phyloP scores from a whole-genome alignment of 1,139 yeast genomes.

The Candida sanyaensis region DNA sequence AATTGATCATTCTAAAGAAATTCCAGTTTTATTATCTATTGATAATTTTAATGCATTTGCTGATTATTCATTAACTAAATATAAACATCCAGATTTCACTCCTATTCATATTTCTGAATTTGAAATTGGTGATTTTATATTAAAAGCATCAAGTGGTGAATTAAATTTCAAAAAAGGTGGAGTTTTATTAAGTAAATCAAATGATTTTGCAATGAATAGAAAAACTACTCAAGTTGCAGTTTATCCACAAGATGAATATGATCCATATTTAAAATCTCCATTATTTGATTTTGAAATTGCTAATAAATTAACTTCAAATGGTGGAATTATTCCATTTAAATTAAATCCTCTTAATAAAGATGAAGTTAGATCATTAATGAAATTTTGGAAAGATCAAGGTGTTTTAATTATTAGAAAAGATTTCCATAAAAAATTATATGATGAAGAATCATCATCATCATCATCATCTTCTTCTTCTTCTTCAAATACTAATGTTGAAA shows the following conservation, averaged over 20 bases:
- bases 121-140: constrained; percentile 64
- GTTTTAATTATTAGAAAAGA: constrained; percentile 47
- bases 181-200: constrained; percentile 62
- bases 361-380: constrained; percentile 56
- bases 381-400: constrained; percentile 56
- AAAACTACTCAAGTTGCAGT: constrained; percentile 64
- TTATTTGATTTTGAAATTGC: constrained; percentile 61
- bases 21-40: constrained; percentile 69
- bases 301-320: constrained; percentile 42
- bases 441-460: neutral
- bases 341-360: constrained; percentile 54
- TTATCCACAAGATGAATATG: constrained; percentile 48
- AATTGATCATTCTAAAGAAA: constrained; percentile 39
- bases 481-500: constrained; percentile 9
- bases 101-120: constrained; percentile 64
- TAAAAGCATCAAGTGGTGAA: constrained; percentile 60
- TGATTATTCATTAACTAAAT: constrained; percentile 56
- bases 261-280: constrained; percentile 54
- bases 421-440: constrained; percentile 37
- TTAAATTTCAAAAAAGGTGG: constrained; percentile 59
- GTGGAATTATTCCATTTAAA: constrained; percentile 48
- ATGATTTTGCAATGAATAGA: constrained; percentile 17
- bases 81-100: constrained; percentile 59
- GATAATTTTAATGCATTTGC: constrained; percentile 76
- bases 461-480: no score